Evolutionary conservation across 257 asterid species (phyloP), one percentile per base, ranked within the genome.

Genomic region (Penstemon davidsonii): DNA sequence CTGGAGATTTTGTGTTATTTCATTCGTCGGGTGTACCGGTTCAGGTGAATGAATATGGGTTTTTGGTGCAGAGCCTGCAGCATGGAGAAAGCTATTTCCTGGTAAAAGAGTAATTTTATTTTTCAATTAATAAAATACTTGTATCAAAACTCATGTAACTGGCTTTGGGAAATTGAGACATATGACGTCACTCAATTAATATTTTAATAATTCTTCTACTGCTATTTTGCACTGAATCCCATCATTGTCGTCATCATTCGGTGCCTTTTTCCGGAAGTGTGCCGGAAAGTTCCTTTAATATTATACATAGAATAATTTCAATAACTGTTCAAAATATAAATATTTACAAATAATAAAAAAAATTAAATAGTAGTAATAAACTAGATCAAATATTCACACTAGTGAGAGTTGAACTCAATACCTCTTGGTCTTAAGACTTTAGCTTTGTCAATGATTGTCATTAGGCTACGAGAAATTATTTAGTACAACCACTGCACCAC

Each of bases 41-140:
- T 5, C 73, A 81, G 18, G 78, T 78, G 62, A 84, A 87, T 47
- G 88, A 87, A 18, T 79, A 73, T 47, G 96, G 96, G 33, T 63
- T 79, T 64, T 57, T 86, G 49, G 56, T 78, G 64, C 88, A 85
- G 70, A 74, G 82, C 60, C 78, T 90, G 82, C 84, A 81, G 76
- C 91, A 84, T 53, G 95, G 95, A 4, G 89, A 90, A 72, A 84
- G 88, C 85, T 89, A 89, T 72, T 87, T 83, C 73, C 89, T 87
- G 96, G 96, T 89, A 76, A 78, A 36, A 15, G 4, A 37, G 39
- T 45, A 4, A 41, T 51, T 15, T 5, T 1, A 42, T 53, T 57
- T 18, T 39, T 8, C 40, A 9, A 5, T 47, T 49, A 61, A 50
- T 49, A 12, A 8, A 4, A 38, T 38, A 15, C 8, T 44, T n/a